Percentiles rank a stretch among this genome's conserved stretches.
These are phyloP conservation scores for Epichloe baconii DNA, from an alignment of 2,329 filamentous ascomycete species.

Conservation along the genomic window DNA sequence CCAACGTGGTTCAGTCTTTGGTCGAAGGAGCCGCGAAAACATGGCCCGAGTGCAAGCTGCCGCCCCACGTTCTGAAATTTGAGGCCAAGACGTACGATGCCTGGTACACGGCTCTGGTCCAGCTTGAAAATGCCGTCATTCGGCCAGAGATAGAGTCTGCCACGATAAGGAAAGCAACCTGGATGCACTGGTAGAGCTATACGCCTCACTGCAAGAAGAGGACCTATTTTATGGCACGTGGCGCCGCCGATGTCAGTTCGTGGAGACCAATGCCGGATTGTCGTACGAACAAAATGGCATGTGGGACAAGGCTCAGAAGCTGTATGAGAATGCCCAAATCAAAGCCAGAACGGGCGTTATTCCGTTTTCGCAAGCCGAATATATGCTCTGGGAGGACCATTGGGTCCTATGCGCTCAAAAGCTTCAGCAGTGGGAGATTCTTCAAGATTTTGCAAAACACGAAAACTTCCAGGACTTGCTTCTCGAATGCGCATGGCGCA, in stretches of 20 bases:
- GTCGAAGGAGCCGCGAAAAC: conserved; percentile 77
- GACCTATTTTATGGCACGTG: conserved; percentile 97
- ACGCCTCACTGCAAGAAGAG: conserved; percentile 81
- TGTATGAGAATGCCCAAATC: conserved; percentile 94
- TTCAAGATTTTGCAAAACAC: conserved; percentile 96
- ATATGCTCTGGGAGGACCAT: conserved; percentile 99
- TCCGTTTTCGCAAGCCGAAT: conserved; percentile 90
- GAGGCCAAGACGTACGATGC: conserved; percentile 87
- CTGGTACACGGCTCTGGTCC: conserved; percentile 90
- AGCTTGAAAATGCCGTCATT: conserved; percentile 81
- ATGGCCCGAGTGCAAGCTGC: conserved; percentile 79
- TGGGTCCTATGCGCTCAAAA: conserved; percentile 98
- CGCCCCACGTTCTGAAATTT: conserved; percentile 92
- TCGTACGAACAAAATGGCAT: conserved; percentile 98
- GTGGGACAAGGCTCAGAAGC: conserved; percentile 97
- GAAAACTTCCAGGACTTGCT: conserved; percentile 97
- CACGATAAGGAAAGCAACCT: conserved; percentile 85
- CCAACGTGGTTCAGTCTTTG: conserved; percentile 88
- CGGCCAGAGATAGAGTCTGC: conserved; percentile 74
- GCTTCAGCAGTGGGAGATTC: conserved; percentile 95
- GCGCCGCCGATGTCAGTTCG: conserved; percentile 87
- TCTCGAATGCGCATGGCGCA: conserved; percentile 89
- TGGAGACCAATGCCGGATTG: conserved; percentile 92
- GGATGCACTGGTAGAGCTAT: conserved; percentile 89
- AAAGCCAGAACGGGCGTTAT: conserved; percentile 94